These are phyloP conservation scores for Oryza coarctata DNA, from an alignment of 176 grass and related monocot species.

Conservation along the genomic window DNA sequence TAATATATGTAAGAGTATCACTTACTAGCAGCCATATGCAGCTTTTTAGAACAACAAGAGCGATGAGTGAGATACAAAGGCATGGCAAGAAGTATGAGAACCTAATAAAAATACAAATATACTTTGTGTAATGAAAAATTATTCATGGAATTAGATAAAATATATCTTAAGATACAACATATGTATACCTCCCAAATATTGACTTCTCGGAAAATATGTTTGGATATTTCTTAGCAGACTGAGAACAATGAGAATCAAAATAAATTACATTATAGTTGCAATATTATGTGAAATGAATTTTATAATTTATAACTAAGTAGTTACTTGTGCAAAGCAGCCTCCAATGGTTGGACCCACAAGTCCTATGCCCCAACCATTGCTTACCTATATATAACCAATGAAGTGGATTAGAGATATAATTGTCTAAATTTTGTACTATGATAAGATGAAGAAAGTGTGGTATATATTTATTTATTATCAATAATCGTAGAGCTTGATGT, in stretches of 20 bases:
- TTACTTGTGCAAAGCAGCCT: conserved; percentile 81
- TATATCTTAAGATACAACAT: not conserved
- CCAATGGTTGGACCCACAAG: conserved; percentile 80
- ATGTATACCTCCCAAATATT: conserved; percentile 56
- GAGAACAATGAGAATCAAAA: not conserved
- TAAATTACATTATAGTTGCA: not conserved
- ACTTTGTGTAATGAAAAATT: not conserved
- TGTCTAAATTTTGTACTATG: not conserved
- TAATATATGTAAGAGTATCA: conserved; percentile 1
- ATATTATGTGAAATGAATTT: not conserved
- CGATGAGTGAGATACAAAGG: conserved; percentile 61
- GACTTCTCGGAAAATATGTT: conserved; percentile 56
- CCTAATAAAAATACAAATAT: conserved; percentile 28
- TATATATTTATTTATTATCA: conserved; percentile 46
- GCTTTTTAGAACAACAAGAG: conserved; percentile 52
- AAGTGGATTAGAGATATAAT: not conserved
- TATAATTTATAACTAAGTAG: not conserved
- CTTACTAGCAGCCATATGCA: conserved; percentile 77
- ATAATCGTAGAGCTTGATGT: conserved; percentile 67
- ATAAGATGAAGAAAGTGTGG: not conserved
- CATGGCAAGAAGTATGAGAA: conserved; percentile 89
- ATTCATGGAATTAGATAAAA: not conserved
- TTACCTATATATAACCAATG: conserved; percentile 28
- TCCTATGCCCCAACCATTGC: conserved; percentile 57
- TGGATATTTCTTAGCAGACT: conserved; percentile 81